Evolutionary conservation across 441 rosid species (phyloP).

Genomic region (Erodium moschatum): DNA sequence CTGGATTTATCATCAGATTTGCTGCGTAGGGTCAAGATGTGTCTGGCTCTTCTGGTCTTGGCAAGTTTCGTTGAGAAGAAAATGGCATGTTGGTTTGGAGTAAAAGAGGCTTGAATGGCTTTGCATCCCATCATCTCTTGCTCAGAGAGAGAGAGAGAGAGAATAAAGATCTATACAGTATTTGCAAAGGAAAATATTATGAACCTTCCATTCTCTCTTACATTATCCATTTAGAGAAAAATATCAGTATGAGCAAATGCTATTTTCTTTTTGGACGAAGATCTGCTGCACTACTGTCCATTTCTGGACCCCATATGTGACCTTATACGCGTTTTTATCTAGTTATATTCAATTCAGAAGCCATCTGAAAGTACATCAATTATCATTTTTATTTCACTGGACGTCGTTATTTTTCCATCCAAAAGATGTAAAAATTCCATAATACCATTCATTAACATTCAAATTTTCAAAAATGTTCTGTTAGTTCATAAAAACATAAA

Average conservation of each 20-base stretch:
- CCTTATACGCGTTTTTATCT: too few relatives aligned
- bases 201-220: not conserved
- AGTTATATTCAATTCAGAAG: too few relatives aligned
- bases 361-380: too few relatives aligned
- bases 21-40: slow-evolving; percentile 26
- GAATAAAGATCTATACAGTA: not conserved
- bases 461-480: too few relatives aligned
- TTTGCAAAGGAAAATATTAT: not conserved
- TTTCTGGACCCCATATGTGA: too few relatives aligned
- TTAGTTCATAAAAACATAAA: too few relatives aligned
- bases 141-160: not conserved
- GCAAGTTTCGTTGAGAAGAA: slow-evolving; percentile 31
- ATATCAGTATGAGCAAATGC: not conserved
- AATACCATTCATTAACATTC: too few relatives aligned
- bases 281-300: too few relatives aligned
- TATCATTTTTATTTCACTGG: too few relatives aligned
- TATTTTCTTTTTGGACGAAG: too few relatives aligned
- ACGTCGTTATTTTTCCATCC: too few relatives aligned
- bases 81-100: slow-evolving; percentile 30
- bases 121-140: slow-evolving; percentile 50
- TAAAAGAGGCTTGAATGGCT: slow-evolving; percentile 38
- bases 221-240: not conserved
- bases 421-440: too few relatives aligned
- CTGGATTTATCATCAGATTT: slow-evolving; percentile 34
- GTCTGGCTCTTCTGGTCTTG: slow-evolving; percentile 27